Evolutionary conservation across 176 grass and related monocot genomes (phyloP), one percentile per base, ranked within the genome.

Genomic region (Olyra latifolia): DNA sequence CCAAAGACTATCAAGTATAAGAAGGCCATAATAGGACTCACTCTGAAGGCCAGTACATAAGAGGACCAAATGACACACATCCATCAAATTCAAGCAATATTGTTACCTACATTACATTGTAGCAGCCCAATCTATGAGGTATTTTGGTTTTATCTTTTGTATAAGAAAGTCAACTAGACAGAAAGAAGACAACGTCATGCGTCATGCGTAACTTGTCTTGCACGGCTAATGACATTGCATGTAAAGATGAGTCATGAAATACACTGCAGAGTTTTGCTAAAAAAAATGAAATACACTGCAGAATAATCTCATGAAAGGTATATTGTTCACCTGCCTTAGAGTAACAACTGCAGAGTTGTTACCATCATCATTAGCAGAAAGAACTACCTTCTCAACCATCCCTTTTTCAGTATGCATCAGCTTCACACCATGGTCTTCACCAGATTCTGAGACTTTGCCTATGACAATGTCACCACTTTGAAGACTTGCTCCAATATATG

Each of bases 351-450:
- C 92, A 69, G 91, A 98, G 64, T 93, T 91, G 62, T 95, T 98
- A 23, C 92, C 96, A 42, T 95, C 96, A 82, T 98, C 96, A 85
- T 95, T 98, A 46, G 96, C 80, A 76, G 92, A 95, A 86, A 95
- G 90, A 48, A 93, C 59, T 46, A 98, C 92, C 85, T 90, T 95
- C 65, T 95, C 90, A 23, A 98, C 92, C 90, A 94, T 98, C 55
- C 95, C 95, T 54, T 94, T 98, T 79, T 98, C 95, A 35, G 95
- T 98, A 81, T 98, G 95, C 80, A 85, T 98, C 79, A 98, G 73
- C 71, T 98, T 98, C 48, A 93, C 72, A 78, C 95, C 89, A 64
- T 91, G 83, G 69, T 98, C 95, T 60, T 98, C 95, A 71, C 95
- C 92, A 55, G 87, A 80, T 61, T 95, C 95, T 8, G 95, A 85